Base-by-base conservation (phyloP, 2,329 filamentous ascomycete genomes). In the Aspergillus sp. region DNA sequence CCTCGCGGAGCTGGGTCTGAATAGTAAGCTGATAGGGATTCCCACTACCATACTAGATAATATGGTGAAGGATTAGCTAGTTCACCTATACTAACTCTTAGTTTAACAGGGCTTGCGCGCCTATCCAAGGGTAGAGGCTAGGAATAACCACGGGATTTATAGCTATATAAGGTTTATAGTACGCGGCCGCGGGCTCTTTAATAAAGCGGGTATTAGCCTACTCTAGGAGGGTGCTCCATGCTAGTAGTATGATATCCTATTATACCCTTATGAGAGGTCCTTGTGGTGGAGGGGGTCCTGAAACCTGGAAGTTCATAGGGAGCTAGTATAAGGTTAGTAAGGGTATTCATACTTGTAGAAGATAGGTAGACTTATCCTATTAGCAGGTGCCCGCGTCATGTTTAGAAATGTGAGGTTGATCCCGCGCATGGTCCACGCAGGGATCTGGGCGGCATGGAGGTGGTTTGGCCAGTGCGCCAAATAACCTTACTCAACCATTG, bases 321-420 rank as follows among this genome's bases (percentile, higher is more conserved):
- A 47, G 45, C 45, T 47, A 47, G 45, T 47, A 47, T 47, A 47
- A 47, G 45, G 22, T 47, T 47, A 47, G 45, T 5, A 47, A 47
- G 45, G 9, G 45, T 13, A 47, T 47, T 47, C 22, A 47, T 22
- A 47, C 22, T 47, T 47, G 22, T 47, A 47, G 9, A 47, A 47
- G 17, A 47, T 4, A 47, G 45, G 22, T 47, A 47, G 45, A 47
- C 45, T 47, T 47, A 47, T 11, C 22, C 45, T 47, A 17, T 47
- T 47, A 13, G 9, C 9, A 47, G 22, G 22, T 47, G 45, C 45
- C 45, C 17, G 17, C 5, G 17, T 47, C 22, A 47, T 47, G 5
- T 47, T 47, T 47, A 23, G 22, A 47, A 47, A 47, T 47, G 22
- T 47, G 22, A 47, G 45, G 22, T 47, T 47, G 4, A 47, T 19